These are phyloP conservation scores for Fusarium sp. DNA, from an alignment of 2,329 filamentous ascomycete species.

Conservation along the genomic window DNA sequence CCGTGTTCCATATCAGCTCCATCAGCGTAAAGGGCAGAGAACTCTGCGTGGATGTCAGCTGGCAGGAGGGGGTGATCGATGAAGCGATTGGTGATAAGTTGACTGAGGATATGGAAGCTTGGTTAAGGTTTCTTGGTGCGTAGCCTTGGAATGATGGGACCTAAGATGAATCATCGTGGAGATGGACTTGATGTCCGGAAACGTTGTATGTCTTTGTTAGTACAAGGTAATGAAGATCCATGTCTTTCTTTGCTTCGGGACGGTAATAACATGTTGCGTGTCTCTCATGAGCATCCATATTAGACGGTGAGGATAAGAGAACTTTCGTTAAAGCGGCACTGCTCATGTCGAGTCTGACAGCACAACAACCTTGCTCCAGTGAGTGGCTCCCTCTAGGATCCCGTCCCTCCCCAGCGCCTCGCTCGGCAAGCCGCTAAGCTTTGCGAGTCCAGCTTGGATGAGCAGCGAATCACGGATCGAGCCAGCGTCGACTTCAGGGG, in stretches of 20 bases:
- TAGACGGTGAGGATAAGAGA: background rate
- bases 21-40: slow-evolving; percentile 36
- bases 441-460: slow-evolving; percentile 17
- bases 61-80: slow-evolving; percentile 37
- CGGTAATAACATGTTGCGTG: background rate
- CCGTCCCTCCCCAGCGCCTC: slow-evolving; percentile 36
- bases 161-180: background rate
- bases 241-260: background rate
- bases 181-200: background rate
- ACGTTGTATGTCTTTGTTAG: background rate
- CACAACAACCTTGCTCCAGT: background rate
- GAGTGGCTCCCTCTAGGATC: background rate
- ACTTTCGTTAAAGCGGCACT: background rate
- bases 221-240: background rate
- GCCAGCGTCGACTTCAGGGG: slow-evolving; percentile 38
- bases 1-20: slow-evolving; percentile 36
- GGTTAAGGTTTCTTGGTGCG: slow-evolving; percentile 33
- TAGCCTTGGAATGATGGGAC: slow-evolving; percentile 13
- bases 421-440: slow-evolving; percentile 37
- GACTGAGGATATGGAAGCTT: slow-evolving; percentile 32
- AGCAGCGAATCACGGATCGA: slow-evolving; percentile 29
- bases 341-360: slow-evolving; percentile 1
- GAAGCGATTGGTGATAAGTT: slow-evolving; percentile 29
- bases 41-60: slow-evolving; percentile 38
- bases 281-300: background rate